phyloP scores from a whole-genome alignment of 345 rosid species.

The Barbarea vulgaris region DNA sequence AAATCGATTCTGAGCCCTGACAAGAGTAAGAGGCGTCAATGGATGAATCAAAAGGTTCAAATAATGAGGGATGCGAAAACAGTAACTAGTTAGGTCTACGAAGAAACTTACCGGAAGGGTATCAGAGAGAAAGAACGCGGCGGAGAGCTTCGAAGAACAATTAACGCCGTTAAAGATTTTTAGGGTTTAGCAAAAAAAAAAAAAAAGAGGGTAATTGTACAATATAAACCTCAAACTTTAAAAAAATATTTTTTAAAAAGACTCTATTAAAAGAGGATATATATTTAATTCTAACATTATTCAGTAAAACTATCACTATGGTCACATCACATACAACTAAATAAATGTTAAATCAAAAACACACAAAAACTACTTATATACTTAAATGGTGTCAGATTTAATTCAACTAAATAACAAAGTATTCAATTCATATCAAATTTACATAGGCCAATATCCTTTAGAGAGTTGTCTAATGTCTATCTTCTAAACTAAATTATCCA shows the following conservation, averaged over 20 bases:
- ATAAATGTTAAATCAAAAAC: neutral
- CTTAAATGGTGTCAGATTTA: too few relatives aligned
- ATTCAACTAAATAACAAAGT: too few relatives aligned
- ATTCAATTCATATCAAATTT: too few relatives aligned
- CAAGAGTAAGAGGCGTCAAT: neutral
- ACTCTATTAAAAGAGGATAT: too few relatives aligned
- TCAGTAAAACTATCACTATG: neutral
- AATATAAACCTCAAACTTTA: neutral
- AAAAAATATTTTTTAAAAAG: too few relatives aligned
- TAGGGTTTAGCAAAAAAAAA: slow-evolving; percentile 22
- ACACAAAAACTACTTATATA: neutral
- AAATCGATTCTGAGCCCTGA: slow-evolving; percentile 4
- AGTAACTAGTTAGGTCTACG: neutral
- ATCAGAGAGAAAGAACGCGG: neutral
- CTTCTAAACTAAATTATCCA: too few relatives aligned
- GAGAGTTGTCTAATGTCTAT: too few relatives aligned
- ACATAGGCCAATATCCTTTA: too few relatives aligned
- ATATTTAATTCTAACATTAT: neutral
- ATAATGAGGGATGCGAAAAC: neutral
- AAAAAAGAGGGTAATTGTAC: neutral
- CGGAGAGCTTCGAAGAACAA: slow-evolving; percentile 12
- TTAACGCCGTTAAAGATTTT: slow-evolving; percentile 19
- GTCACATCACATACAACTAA: neutral
- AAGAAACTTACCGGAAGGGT: slow-evolving; percentile 15
- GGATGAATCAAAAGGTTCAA: neutral